Conservation (phyloP, 2,329 filamentous ascomycete genomes). For the Calonectria hawksworthii region DNA sequence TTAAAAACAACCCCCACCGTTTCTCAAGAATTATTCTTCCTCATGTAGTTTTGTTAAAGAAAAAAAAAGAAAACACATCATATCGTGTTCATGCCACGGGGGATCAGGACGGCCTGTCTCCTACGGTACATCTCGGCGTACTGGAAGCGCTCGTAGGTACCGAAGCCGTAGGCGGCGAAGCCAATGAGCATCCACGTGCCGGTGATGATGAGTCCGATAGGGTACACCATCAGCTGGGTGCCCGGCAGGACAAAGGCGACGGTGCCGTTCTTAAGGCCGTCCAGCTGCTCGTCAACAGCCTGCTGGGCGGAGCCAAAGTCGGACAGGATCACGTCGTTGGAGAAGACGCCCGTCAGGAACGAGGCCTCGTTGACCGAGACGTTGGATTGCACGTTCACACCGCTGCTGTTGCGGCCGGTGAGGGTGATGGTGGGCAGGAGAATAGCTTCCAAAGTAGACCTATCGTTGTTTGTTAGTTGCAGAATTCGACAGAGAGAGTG, state of each 20-base stretch:
- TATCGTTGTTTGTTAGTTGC: slow-evolving; percentile 46
- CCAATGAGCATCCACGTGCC: slow-evolving; percentile 73
- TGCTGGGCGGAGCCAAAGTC: slow-evolving; percentile 62
- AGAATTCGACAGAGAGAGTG: slow-evolving; percentile 33
- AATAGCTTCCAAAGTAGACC: slow-evolving; percentile 71
- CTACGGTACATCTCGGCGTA: slow-evolving; percentile 75
- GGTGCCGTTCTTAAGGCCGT: slow-evolving; percentile 62
- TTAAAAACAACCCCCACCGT: neutral
- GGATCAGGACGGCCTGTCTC: slow-evolving; percentile 37
- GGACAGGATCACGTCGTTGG: slow-evolving; percentile 68
- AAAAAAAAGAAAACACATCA: slow-evolving; percentile 1
- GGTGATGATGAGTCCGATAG: slow-evolving; percentile 77
- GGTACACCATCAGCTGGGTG: slow-evolving; percentile 76
- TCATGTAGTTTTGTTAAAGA: neutral
- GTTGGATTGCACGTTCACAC: slow-evolving; percentile 70
- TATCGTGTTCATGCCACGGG: slow-evolving; percentile 29
- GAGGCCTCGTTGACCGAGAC: slow-evolving; percentile 79
- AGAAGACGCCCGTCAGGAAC: slow-evolving; percentile 80
- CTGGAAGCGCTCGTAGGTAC: slow-evolving; percentile 76
- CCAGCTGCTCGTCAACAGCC: slow-evolving; percentile 63
- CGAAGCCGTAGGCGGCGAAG: slow-evolving; percentile 70
- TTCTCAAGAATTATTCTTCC: neutral
- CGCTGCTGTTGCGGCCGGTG: slow-evolving; percentile 66
- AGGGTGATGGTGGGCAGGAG: slow-evolving; percentile 79
- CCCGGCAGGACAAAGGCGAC: slow-evolving; percentile 79